These are phyloP conservation scores for Geotrichum siamense DNA, from an alignment of 1,139 yeast genomes.

Conservation along the genomic window DNA sequence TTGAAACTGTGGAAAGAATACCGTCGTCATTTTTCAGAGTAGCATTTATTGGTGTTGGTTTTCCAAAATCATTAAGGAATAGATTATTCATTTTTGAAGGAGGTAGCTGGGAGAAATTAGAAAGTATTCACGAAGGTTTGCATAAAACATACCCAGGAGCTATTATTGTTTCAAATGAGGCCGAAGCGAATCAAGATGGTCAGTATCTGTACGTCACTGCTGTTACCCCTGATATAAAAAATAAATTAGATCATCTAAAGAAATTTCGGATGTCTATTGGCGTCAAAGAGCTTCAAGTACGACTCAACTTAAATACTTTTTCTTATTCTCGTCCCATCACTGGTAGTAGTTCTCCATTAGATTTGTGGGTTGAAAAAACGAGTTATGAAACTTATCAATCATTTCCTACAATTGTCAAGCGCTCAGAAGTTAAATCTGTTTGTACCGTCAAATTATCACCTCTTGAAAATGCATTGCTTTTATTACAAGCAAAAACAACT, in stretches of 20 bases:
- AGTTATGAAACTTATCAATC: slow-evolving; percentile 67
- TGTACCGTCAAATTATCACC: slow-evolving; percentile 69
- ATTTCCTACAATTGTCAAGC: slow-evolving; percentile 84
- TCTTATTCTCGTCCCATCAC: slow-evolving; percentile 65
- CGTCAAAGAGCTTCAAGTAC: slow-evolving; percentile 28
- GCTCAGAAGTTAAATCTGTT: slow-evolving; percentile 59
- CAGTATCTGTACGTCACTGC: slow-evolving; percentile 65
- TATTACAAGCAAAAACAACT: slow-evolving; percentile 60
- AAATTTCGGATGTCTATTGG: slow-evolving; percentile 25
- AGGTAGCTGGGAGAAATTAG: slow-evolving; percentile 77
- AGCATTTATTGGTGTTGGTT: slow-evolving; percentile 76
- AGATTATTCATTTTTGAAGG: slow-evolving; percentile 81
- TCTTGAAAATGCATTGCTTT: slow-evolving; percentile 68
- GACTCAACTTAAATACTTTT: slow-evolving; percentile 63
- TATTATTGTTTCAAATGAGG: slow-evolving; percentile 58
- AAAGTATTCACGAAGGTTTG: slow-evolving; percentile 73
- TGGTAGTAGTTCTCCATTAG: slow-evolving; percentile 64
- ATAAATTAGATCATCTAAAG: slow-evolving; percentile 11
- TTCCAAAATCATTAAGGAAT: slow-evolving; percentile 70
- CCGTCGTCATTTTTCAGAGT: slow-evolving; percentile 77
- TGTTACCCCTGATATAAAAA: slow-evolving; percentile 49
- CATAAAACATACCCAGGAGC: slow-evolving; percentile 79
- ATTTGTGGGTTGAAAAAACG: slow-evolving; percentile 85
- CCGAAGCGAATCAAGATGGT: slow-evolving; percentile 63
- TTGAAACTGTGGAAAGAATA: slow-evolving; percentile 61